Conservation (phyloP, 2,329 filamentous ascomycete species). For the Sclerotinia nivalis region DNA sequence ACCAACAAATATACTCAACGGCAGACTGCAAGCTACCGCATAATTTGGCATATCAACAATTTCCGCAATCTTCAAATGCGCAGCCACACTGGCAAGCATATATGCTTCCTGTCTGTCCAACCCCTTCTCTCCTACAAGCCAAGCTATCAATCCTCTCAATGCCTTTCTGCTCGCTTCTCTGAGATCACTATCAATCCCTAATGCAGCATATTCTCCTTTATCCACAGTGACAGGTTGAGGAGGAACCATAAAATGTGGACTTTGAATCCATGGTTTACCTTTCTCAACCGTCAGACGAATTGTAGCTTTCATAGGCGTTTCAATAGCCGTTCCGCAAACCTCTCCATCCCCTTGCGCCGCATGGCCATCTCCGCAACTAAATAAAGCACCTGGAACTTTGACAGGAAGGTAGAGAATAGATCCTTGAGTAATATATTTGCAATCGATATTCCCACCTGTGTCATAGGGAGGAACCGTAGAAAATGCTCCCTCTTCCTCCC, state of each 20-base stretch:
- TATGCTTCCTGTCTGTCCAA: slow-evolving; percentile 51
- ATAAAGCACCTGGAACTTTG: slow-evolving; percentile 51
- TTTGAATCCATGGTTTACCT: slow-evolving; percentile 48
- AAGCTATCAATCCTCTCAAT: slow-evolving; percentile 50
- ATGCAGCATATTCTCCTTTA: slow-evolving; percentile 48
- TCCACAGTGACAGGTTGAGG: slow-evolving; percentile 40
- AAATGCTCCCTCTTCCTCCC: slow-evolving; percentile 47
- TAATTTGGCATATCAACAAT: slow-evolving; percentile 57
- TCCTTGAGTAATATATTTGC: slow-evolving; percentile 50
- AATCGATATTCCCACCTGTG: slow-evolving; percentile 57
- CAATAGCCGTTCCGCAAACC: slow-evolving; percentile 57
- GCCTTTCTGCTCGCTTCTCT: slow-evolving; percentile 52
- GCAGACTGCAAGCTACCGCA: slow-evolving; percentile 52
- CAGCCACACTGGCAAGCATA: slow-evolving; percentile 53
- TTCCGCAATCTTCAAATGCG: slow-evolving; percentile 53
- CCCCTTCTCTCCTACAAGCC: slow-evolving; percentile 50
- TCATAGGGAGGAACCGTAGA: slow-evolving; percentile 53
- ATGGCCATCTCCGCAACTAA: slow-evolving; percentile 57
- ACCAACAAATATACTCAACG: slow-evolving; percentile 49
- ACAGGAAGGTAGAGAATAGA: slow-evolving; percentile 52
- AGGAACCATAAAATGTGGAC: slow-evolving; percentile 47
- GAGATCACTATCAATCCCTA: slow-evolving; percentile 51
- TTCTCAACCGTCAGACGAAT: slow-evolving; percentile 52
- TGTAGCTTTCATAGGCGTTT: slow-evolving; percentile 53
- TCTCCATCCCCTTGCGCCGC: slow-evolving; percentile 57